phyloP scores from a whole-genome alignment of 1,284 basidiomycete genomes.

The Boletus holoroseus region DNA sequence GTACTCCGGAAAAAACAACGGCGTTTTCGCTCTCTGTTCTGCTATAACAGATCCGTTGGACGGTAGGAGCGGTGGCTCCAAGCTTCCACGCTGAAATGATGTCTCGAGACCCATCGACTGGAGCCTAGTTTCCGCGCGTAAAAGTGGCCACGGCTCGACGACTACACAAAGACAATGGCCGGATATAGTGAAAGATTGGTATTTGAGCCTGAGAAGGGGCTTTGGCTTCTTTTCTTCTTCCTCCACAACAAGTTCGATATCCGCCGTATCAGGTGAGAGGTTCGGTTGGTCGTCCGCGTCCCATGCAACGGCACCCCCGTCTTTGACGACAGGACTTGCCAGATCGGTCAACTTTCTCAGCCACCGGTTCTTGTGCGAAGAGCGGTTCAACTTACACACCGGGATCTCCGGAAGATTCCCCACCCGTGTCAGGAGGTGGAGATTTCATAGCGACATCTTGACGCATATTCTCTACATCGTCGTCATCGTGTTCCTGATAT shows the following conservation, averaged over 20 bases:
- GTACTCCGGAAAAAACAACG: slow-evolving; percentile 65
- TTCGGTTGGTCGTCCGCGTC: slow-evolving; percentile 3
- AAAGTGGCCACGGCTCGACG: slow-evolving; percentile 67
- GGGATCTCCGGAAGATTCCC: neutral
- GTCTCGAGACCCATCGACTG: slow-evolving; percentile 32
- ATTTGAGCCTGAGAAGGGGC: slow-evolving; percentile 56
- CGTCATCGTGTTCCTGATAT: slow-evolving; percentile 28
- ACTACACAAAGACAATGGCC: slow-evolving; percentile 71
- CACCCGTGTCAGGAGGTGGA: neutral
- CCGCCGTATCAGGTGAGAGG: slow-evolving; percentile 2
- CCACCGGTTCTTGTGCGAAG: neutral
- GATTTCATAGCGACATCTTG: slow-evolving; percentile 22
- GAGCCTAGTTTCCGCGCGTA: slow-evolving; percentile 38
- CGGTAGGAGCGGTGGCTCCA: slow-evolving; percentile 33
- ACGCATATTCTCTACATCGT: slow-evolving; percentile 16
- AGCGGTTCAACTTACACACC: slow-evolving; percentile 6
- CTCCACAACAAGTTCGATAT: slow-evolving; percentile 31
- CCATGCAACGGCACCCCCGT: neutral
- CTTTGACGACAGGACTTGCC: slow-evolving; percentile 2
- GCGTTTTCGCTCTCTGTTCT: slow-evolving; percentile 42
- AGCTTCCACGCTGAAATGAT: slow-evolving; percentile 32
- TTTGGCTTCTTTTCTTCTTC: slow-evolving; percentile 70
- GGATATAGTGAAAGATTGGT: slow-evolving; percentile 61
- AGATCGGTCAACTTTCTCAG: slow-evolving; percentile 4
- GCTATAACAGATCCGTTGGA: slow-evolving; percentile 15